These are phyloP conservation scores for Pilasporangium apinafurcum DNA, from an alignment of 352 stramenopile genomes.

Conservation along the genomic window DNA sequence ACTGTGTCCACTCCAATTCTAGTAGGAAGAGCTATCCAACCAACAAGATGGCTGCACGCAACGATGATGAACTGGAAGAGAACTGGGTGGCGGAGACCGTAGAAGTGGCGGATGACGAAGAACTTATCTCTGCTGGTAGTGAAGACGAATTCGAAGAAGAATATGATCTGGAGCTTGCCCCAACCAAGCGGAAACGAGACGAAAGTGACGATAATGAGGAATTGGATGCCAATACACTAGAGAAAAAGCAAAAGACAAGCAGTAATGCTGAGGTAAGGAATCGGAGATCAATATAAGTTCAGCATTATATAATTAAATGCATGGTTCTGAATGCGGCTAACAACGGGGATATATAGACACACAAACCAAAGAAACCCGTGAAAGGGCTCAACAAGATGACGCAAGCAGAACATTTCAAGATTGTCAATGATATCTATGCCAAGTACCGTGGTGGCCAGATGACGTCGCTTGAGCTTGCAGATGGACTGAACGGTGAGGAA, in stretches of 20 bases:
- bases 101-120: constrained; percentile 30
- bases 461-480: constrained; percentile 75
- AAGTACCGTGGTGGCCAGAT: constrained; percentile 74
- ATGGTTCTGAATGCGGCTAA: too few relatives aligned
- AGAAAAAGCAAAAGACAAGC: constrained; percentile 67
- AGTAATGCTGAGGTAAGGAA: too few relatives aligned
- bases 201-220: constrained; percentile 24
- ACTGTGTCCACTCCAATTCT: not conserved
- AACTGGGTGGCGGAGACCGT: constrained; percentile 48
- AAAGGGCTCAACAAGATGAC: constrained; percentile 83
- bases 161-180: constrained; percentile 40
- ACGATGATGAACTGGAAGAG: constrained; percentile 63
- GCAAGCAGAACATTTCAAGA: constrained; percentile 65
- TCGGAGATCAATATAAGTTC: too few relatives aligned
- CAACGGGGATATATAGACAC: too few relatives aligned
- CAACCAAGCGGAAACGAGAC: constrained; percentile 34
- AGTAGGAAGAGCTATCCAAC: not conserved
- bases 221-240: constrained; percentile 1
- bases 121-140: constrained; percentile 52
- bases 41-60: constrained; percentile 15
- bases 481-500: constrained; percentile 68
- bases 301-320: too few relatives aligned
- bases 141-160: constrained; percentile 84
- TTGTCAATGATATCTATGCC: constrained; percentile 72
- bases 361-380: constrained; percentile 23